Evolutionary conservation across 345 rosid genomes (phyloP).

Genomic region (Combretum micranthum): DNA sequence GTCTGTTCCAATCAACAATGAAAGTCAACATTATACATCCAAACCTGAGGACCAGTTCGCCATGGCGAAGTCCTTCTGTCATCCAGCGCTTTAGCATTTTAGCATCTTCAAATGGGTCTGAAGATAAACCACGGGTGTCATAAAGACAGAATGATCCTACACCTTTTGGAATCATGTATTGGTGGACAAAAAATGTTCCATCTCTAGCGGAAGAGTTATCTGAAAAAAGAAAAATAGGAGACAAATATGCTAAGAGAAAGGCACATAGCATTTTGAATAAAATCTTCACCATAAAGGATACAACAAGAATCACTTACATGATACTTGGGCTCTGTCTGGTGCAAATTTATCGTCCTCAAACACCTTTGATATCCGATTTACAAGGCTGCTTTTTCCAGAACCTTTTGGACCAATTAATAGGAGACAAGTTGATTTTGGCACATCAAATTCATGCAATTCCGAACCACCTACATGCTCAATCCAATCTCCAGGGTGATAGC

Average conservation of each 20-base stretch:
- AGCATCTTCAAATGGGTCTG: slow-evolving; percentile 27
- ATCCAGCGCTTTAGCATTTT: slow-evolving; percentile 54
- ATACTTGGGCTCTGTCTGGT: slow-evolving; percentile 70
- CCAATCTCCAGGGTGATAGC: slow-evolving; percentile 70
- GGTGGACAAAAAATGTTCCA: slow-evolving; percentile 71
- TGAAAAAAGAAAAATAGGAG: slow-evolving; percentile 10
- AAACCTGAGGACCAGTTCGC: slow-evolving; percentile 54
- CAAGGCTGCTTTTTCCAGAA: slow-evolving; percentile 79
- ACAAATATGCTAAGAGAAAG: neutral
- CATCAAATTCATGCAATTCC: slow-evolving; percentile 26
- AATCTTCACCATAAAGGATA: neutral
- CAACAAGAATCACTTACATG: slow-evolving; percentile 37
- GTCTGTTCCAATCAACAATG: too few species aligned
- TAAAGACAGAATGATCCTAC: slow-evolving; percentile 61
- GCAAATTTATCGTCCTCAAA: slow-evolving; percentile 51
- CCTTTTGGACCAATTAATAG: slow-evolving; percentile 72
- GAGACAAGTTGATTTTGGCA: slow-evolving; percentile 53
- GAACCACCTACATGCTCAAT: slow-evolving; percentile 30
- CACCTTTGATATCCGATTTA: slow-evolving; percentile 61
- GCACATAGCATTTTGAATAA: neutral
- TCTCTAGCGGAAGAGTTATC: slow-evolving; percentile 40
- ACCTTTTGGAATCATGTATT: slow-evolving; percentile 59
- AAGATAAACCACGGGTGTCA: slow-evolving; percentile 56
- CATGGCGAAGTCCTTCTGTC: slow-evolving; percentile 49
- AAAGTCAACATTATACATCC: slow-evolving; percentile 6